Evolutionary conservation across 139 green algal genomes (phyloP).

Genomic region (Picochlorum sp.): DNA sequence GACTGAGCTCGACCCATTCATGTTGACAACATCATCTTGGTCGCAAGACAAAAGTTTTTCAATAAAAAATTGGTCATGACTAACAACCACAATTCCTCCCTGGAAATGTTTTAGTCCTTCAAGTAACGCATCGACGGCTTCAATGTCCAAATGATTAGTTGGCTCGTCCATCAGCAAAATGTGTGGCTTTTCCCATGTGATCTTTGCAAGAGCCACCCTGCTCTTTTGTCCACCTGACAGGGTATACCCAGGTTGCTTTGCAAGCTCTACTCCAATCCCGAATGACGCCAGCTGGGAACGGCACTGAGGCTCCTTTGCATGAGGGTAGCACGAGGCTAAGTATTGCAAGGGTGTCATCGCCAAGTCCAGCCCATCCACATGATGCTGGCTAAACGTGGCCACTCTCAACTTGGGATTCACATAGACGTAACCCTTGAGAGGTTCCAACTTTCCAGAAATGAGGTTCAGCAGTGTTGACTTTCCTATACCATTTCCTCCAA

Average conservation of each 20-base stretch:
- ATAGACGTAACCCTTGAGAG: constrained; percentile 74
- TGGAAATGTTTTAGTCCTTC: background rate
- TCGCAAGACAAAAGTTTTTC: constrained; percentile 13
- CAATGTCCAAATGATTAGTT: constrained; percentile 84
- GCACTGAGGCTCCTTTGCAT: constrained; percentile 10
- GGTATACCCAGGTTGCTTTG: constrained; percentile 85
- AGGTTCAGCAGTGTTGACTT: constrained; percentile 81
- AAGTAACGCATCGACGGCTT: constrained; percentile 72
- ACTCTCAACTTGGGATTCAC: constrained; percentile 63
- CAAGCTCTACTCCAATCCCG: constrained; percentile 71
- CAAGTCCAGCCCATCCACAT: constrained; percentile 91
- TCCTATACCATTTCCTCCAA: constrained; percentile 70
- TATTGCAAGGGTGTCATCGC: constrained; percentile 56
- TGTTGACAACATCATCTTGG: no score
- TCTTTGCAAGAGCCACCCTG: constrained; percentile 29
- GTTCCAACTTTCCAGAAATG: constrained; percentile 68
- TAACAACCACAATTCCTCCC: constrained; percentile 73
- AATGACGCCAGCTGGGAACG: constrained; percentile 76
- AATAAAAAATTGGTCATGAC: constrained; percentile 71
- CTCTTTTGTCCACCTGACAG: constrained; percentile 87
- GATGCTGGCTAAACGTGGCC: constrained; percentile 90
- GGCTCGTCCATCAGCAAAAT: constrained; percentile 82
- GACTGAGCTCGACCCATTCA: no score
- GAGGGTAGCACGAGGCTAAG: constrained; percentile 20
- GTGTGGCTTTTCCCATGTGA: constrained; percentile 77